phyloP scores from a whole-genome alignment of 495 filamentous ascomycete species.

The Aspergillus olivimuriae region DNA sequence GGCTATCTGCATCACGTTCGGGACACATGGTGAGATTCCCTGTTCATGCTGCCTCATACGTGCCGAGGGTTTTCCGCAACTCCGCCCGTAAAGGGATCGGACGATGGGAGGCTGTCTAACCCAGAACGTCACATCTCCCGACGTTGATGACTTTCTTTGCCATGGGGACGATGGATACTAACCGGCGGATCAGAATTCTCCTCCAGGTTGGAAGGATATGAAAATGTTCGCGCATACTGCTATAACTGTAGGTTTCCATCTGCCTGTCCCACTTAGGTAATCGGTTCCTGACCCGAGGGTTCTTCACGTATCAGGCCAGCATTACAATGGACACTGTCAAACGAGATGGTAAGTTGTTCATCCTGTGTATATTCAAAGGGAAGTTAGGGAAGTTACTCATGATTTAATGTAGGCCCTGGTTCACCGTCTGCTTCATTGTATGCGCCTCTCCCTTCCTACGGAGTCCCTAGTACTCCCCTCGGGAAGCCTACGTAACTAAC shows the following conservation, averaged over 20 bases:
- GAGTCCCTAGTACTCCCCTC: not conserved
- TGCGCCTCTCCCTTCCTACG: constrained; percentile 6
- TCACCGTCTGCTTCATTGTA: constrained; percentile 52
- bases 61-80: constrained; percentile 4
- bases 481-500: not conserved
- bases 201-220: constrained; percentile 47
- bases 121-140: too few relatives aligned
- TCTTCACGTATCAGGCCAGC: constrained; percentile 29
- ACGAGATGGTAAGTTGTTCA: constrained; percentile 41
- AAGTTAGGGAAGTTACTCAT: constrained; percentile 11
- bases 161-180: too few relatives aligned
- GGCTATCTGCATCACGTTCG: constrained; percentile 53
- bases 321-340: constrained; percentile 46
- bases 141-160: too few relatives aligned
- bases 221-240: constrained; percentile 48
- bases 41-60: too few relatives aligned
- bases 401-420: constrained; percentile 37
- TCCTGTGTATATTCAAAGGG: not conserved
- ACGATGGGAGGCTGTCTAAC: too few relatives aligned
- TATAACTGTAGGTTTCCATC: constrained; percentile 40
- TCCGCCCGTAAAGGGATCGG: too few relatives aligned
- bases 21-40: constrained; percentile 41
- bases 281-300: constrained; percentile 17
- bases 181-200: constrained; percentile 40
- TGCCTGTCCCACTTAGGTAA: not conserved